Evolutionary conservation across 2,329 filamentous ascomycete species (phyloP), one percentile per base, ranked within the genome.

Genomic region (Plenodomus tracheiphilus): DNA sequence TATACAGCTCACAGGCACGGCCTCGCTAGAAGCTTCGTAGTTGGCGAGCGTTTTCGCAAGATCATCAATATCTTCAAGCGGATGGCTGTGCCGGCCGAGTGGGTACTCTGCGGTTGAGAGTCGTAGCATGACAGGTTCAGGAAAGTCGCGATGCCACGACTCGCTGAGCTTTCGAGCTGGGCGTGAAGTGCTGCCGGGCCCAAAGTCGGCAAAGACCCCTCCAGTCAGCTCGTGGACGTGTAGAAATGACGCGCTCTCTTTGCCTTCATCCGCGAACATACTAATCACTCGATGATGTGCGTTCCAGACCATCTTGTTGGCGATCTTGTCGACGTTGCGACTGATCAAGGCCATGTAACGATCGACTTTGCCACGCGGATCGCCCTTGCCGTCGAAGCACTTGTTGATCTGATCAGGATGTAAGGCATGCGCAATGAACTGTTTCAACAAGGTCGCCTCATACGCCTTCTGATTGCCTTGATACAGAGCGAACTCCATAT

Each of bases 401-500:
- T 41, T n/a, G 2, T 52, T 39, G 10, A 64, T 32, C n/a, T 48
- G 53, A 15, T 57, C 39, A 3, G 54, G 47, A 30, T 61, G 51
- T 16, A 66, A 40, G 15, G 58, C 62, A 44, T 65, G 59, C 16
- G 41, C 36, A 13, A 59, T 10, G 39, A 66, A 66, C 16, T 43
- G 46, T 39, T 60, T 64, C 11, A 66, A 15, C 22, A 62, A 60
- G 2, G 51, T 49, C 8, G 55, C 54, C 39, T 68, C 65, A 37
- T 66, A 66, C 1, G 50, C 48, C 36, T 59, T 64, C 37, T 66
- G 64, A 22, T 51, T 66, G 4, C 56, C 62, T 41, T 68, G 61
- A 32, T 66, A 64, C 15, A 62, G 41, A 13, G 47, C 46, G 21
- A 64, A 65, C 19, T 64, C 52, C 4, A 47, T 20, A 21, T 60